Evolutionary conservation across 1,284 basidiomycete species (phyloP).

Genomic region (Acaromyces ingoldii): DNA sequence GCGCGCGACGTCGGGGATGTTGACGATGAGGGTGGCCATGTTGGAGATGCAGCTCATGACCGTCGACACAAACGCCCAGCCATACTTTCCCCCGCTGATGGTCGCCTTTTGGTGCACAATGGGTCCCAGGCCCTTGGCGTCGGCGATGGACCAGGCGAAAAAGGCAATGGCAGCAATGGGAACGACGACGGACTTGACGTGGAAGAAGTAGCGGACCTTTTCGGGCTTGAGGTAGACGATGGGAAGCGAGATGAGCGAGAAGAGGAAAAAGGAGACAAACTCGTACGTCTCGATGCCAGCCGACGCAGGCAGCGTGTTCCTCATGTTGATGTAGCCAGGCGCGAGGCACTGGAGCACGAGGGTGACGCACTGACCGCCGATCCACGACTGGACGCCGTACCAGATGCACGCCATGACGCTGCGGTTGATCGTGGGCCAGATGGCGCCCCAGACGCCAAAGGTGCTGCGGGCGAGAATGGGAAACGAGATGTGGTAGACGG

Average conservation of each 20-base stretch:
- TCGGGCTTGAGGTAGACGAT: slow-evolving; percentile 76
- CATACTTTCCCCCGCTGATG: slow-evolving; percentile 65
- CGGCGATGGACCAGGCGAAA: slow-evolving; percentile 74
- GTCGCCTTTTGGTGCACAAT: slow-evolving; percentile 66
- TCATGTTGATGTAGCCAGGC: slow-evolving; percentile 62
- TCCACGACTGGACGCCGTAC: slow-evolving; percentile 22
- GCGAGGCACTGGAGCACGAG: slow-evolving; percentile 64
- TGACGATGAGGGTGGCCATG: slow-evolving; percentile 33
- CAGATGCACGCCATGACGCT: slow-evolving; percentile 69
- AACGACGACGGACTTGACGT: slow-evolving; percentile 66
- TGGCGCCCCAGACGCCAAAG: slow-evolving; percentile 73
- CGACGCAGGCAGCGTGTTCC: slow-evolving; percentile 66
- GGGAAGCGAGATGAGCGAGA: slow-evolving; percentile 73
- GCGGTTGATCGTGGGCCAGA: slow-evolving; percentile 72
- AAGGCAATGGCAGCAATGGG: slow-evolving; percentile 59
- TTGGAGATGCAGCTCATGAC: slow-evolving; percentile 30
- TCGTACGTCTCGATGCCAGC: slow-evolving; percentile 67
- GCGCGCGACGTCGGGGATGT: slow-evolving; percentile 35
- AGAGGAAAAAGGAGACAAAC: slow-evolving; percentile 77
- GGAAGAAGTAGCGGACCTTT: slow-evolving; percentile 75
- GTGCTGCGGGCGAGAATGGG: slow-evolving; percentile 66
- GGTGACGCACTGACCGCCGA: slow-evolving; percentile 71
- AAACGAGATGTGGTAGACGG: slow-evolving; percentile 61
- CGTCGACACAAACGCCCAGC: slow-evolving; percentile 69
- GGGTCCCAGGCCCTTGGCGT: slow-evolving; percentile 72